Evolutionary conservation across 2,329 filamentous ascomycete genomes (phyloP).

Genomic region (Talaromyces sp.): DNA sequence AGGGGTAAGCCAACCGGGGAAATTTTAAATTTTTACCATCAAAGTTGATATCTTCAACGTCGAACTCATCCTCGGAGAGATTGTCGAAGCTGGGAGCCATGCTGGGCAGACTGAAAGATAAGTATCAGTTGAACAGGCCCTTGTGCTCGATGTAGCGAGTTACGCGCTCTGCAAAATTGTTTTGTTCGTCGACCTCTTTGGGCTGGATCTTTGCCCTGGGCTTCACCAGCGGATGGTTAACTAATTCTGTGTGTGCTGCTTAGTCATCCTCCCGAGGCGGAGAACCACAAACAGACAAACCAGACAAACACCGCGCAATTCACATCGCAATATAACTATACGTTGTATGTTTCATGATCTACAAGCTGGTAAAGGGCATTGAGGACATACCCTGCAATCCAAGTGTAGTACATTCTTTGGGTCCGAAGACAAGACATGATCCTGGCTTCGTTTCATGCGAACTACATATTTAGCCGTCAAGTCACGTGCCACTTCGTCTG

Average conservation of each 20-base stretch:
- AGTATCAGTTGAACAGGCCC: conserved; percentile 22
- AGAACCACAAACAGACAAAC: conserved; percentile 10
- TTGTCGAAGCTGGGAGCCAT: conserved; percentile 96
- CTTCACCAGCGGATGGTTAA: conserved; percentile 14
- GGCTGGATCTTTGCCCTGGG: conserved; percentile 5
- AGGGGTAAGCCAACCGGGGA: conserved; percentile 25
- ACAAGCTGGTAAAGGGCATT: background rate
- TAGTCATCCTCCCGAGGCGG: conserved; percentile 20
- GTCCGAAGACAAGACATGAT: background rate
- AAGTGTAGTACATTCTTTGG: no score
- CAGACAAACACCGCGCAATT: conserved; percentile 11
- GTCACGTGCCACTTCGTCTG: conserved; percentile 10
- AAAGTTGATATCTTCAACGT: conserved; percentile 91
- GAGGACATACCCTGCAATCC: background rate
- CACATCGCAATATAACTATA: background rate
- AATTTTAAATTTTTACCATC: conserved; percentile 49
- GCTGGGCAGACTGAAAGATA: conserved; percentile 43
- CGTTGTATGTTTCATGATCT: background rate
- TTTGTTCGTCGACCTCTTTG: conserved; percentile 10
- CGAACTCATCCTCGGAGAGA: conserved; percentile 83
- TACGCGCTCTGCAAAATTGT: conserved; percentile 7
- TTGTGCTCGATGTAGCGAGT: conserved; percentile 11
- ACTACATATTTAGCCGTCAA: background rate
- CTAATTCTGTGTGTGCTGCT: conserved; percentile 22
- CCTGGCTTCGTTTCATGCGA: background rate